Evolutionary conservation across 2,329 filamentous ascomycete genomes (phyloP).

Genomic region (Cercospora janseana): DNA sequence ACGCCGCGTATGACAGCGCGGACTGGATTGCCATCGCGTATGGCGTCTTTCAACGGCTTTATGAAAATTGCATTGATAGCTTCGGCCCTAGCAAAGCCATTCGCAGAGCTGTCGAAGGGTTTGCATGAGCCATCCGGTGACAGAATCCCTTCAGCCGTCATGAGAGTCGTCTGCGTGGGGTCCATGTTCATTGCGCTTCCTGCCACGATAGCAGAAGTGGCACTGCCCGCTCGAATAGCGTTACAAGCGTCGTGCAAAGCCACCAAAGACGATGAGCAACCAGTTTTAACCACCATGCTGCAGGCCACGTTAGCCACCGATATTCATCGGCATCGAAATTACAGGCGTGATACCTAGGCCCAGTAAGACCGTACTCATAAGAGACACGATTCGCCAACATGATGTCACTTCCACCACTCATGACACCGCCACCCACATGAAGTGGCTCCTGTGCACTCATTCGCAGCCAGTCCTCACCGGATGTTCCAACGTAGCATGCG

Average conservation of each 20-base stretch:
- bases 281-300: background rate
- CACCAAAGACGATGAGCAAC: constrained; percentile 6
- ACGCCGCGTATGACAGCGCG: constrained; percentile 6
- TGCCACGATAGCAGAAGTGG: constrained; percentile 16
- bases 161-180: constrained; percentile 24
- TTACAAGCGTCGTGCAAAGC: constrained; percentile 36
- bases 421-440: constrained; percentile 5
- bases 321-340: no score
- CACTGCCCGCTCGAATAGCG: constrained; percentile 29
- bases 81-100: constrained; percentile 55
- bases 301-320: no score
- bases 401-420: constrained; percentile 24
- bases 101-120: constrained; percentile 40
- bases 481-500: constrained; percentile 15
- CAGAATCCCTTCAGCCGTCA: constrained; percentile 33
- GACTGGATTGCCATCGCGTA: constrained; percentile 3
- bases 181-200: constrained; percentile 29
- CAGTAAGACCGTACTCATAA: constrained; percentile 23
- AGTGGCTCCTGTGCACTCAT: background rate
- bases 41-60: constrained; percentile 50
- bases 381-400: constrained; percentile 25
- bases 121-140: constrained; percentile 30
- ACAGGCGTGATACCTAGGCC: no score
- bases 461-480: constrained; percentile 22
- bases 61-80: constrained; percentile 52